Conservation (phyloP, 208 protist species). For the Leishmania martiniquensis region DNA sequence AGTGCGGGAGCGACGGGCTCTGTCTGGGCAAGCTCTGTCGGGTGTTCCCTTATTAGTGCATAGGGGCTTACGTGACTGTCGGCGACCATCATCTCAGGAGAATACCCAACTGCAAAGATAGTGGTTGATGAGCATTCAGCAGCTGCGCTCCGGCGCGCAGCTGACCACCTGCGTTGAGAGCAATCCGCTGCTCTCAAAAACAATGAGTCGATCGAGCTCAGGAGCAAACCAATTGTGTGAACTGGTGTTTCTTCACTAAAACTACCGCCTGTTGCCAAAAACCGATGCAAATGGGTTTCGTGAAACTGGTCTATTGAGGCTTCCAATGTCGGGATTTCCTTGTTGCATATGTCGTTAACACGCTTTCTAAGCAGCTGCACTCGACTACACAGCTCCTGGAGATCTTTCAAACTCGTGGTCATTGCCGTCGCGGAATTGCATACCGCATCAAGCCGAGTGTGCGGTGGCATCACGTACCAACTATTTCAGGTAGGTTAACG, state of each 20-base stretch:
- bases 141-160: background rate
- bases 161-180: slow-evolving; percentile 1
- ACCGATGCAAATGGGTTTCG: slow-evolving; percentile 23
- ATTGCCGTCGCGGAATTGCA: slow-evolving; percentile 32
- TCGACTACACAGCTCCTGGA: slow-evolving; percentile 17
- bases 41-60: background rate
- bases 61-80: background rate
- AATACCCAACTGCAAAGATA: slow-evolving; percentile 20
- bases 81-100: slow-evolving; percentile 8
- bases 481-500: background rate
- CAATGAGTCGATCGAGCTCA: slow-evolving; percentile 21
- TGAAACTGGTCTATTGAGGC: slow-evolving; percentile 31
- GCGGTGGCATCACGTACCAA: slow-evolving; percentile 5
- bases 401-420: slow-evolving; percentile 13
- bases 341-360: slow-evolving; percentile 17
- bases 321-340: slow-evolving; percentile 24
- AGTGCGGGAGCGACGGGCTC: too few relatives aligned
- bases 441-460: slow-evolving; percentile 25
- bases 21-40: too few relatives aligned
- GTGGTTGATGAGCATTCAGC: background rate
- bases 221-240: slow-evolving; percentile 23
- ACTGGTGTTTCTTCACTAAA: slow-evolving; percentile 1
- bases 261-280: slow-evolving; percentile 12
- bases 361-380: slow-evolving; percentile 10
- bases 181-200: background rate